A percentile compares a stretch with the other conserved stretches of the same genome.
Evolutionary conservation across 306 rosid genomes (phyloP).

Genomic region (Castanea sativa): DNA sequence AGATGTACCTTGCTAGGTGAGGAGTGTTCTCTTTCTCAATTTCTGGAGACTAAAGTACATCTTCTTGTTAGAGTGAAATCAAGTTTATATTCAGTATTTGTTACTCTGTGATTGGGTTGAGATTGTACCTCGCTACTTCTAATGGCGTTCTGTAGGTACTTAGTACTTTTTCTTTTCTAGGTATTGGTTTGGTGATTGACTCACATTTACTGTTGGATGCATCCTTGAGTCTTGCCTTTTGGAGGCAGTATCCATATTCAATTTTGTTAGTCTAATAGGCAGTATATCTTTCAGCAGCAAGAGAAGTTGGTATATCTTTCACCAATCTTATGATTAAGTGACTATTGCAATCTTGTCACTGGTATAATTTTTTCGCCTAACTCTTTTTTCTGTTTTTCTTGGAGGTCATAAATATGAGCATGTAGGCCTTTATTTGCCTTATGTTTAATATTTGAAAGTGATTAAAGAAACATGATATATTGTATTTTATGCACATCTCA

Average conservation of each 20-base stretch:
- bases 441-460: neutral
- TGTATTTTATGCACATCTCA: neutral
- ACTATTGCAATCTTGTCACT: neutral
- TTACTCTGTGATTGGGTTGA: neutral
- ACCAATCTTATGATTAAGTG: neutral
- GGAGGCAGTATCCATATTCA: neutral
- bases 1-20: neutral
- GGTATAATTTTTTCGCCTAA: neutral
- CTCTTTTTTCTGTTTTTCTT: neutral
- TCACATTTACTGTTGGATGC: neutral
- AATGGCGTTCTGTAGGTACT: neutral
- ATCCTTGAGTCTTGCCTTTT: neutral
- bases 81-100: neutral
- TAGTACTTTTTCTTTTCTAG: neutral
- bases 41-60: neutral
- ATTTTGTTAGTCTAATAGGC: neutral
- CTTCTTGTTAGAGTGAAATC: neutral
- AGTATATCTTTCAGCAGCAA: neutral
- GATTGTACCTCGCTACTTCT: neutral
- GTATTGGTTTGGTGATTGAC: neutral
- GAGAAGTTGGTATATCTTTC: neutral
- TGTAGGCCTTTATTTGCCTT: neutral
- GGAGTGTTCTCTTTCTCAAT: neutral
- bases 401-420: neutral
- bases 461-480: neutral